Base-by-base conservation (phyloP, 257 asterid species). In the Solanum okadae region DNA sequence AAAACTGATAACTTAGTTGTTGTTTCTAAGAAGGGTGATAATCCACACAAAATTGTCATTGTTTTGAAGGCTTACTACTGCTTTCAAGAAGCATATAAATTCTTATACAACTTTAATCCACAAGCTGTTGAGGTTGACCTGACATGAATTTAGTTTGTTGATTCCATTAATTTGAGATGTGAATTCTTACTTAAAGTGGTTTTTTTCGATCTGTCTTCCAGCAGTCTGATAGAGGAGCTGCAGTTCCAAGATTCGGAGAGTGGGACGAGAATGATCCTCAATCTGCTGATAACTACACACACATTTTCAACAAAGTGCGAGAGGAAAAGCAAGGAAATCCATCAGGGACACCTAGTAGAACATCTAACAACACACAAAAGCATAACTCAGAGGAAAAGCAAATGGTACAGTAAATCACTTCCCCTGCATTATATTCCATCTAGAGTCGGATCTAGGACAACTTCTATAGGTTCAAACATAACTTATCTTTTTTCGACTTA, bases 191-290 rank as follows among this genome's bases (percentile, higher is more conserved):
- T 44, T 77, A 40, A 40, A 25, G 9, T 77, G 61, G 35, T 42
- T 10, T 4, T 10, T n/a, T n/a, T 52, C 10, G 8, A 10, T 35
- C 14, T 3, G 9, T 46, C 68, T 29, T 81, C 27, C 12, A 15
- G 82, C 96, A 94, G 98, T 94, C 96, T n/a, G 98, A 93, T 35
- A 88, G 90, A 91, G 97, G 96, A 27, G 96, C 96, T 10, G 95
- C 98, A 1, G 95, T 97, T 86, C 99, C 99, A 78, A 93, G 87
- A 93, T 97, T 97, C 84, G 99, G 99, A 1, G 97, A 91, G 27
- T 97, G 99, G 99, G 92, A 96, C 34, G 98, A 94, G 71, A 93
- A 85, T 0, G 90, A 95, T 87, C 98, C 98, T 71, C 93, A 92
- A 72, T 89, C 97, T 3, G 98, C 98, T 15, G 99, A 95, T 33